Percentiles rank a stretch among this genome's conserved stretches.
These are phyloP conservation scores for Diaporthe amygdali DNA, from an alignment of 2,329 filamentous ascomycete genomes.

Conservation along the genomic window DNA sequence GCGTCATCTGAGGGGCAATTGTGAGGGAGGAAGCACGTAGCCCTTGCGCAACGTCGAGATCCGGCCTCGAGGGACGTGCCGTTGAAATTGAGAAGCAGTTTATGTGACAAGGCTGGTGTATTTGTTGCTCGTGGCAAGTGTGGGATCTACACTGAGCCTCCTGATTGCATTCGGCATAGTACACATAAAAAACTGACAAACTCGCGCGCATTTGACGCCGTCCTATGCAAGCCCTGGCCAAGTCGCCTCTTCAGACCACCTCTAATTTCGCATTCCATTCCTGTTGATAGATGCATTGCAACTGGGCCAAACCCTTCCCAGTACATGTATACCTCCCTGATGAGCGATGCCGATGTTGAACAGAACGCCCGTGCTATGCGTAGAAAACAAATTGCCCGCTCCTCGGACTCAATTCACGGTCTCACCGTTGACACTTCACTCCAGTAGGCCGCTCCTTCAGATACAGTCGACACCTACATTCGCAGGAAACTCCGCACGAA, in stretches of 20 bases:
- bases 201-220: not conserved
- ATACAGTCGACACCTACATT: not conserved
- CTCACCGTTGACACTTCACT: not conserved
- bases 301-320: not conserved
- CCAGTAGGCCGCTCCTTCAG: not conserved
- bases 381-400: not conserved
- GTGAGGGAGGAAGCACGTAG: not conserved
- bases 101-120: not conserved
- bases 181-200: not conserved
- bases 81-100: not conserved
- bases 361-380: conserved; percentile 5
- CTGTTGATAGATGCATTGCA: not conserved
- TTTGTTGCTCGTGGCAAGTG: not conserved
- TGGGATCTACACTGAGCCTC: not conserved
- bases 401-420: not conserved
- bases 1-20: not conserved
- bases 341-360: not conserved
- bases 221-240: not conserved
- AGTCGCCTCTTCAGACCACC: not conserved
- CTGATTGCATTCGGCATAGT: not conserved
- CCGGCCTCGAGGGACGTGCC: not conserved
- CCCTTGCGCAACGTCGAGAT: not conserved
- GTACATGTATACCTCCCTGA: not conserved
- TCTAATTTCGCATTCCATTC: not conserved
- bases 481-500: not conserved